Evolutionary conservation across 1,284 basidiomycete species (phyloP).

Genomic region (Melampsora americana): DNA sequence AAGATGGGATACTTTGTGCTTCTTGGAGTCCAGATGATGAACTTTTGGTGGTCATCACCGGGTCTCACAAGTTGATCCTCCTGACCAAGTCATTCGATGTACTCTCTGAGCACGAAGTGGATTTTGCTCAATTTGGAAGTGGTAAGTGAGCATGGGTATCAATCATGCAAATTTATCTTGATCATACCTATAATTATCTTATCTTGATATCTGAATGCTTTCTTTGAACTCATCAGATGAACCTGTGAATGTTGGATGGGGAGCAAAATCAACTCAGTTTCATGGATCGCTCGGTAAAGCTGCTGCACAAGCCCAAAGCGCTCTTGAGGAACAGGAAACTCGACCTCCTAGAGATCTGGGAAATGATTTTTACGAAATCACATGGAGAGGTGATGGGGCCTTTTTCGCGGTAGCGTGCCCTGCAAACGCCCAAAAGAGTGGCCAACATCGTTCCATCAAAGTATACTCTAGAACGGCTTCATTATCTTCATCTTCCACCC

Average conservation of each 20-base stretch:
- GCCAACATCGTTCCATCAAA: slow-evolving; percentile 63
- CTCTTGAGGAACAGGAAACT: slow-evolving; percentile 52
- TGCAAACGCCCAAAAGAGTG: neutral
- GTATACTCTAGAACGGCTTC: slow-evolving; percentile 74
- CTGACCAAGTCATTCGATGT: slow-evolving; percentile 53
- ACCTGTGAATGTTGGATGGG: slow-evolving; percentile 65
- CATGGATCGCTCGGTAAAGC: slow-evolving; percentile 91
- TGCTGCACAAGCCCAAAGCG: slow-evolving; percentile 63
- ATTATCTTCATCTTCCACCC: slow-evolving; percentile 80
- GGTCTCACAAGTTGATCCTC: slow-evolving; percentile 49
- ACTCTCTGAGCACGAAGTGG: slow-evolving; percentile 49
- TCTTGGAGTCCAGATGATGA: slow-evolving; percentile 54
- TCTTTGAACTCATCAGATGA: slow-evolving; percentile 19
- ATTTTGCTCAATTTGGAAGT: slow-evolving; percentile 52
- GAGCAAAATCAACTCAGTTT: slow-evolving; percentile 93
- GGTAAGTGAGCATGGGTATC: slow-evolving; percentile 40
- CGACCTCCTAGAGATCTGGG: slow-evolving; percentile 47
- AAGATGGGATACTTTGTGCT: slow-evolving; percentile 52
- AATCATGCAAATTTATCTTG: neutral
- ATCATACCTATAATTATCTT: neutral
- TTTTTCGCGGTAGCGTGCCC: slow-evolving; percentile 78
- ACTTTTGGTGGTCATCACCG: slow-evolving; percentile 51
- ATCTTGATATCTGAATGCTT: neutral
- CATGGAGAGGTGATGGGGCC: slow-evolving; percentile 88
- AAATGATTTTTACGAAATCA: slow-evolving; percentile 64